A percentile compares a stretch with the other conserved stretches of the same genome.
phyloP scores from a whole-genome alignment of 2,329 filamentous ascomycete species.

The Aureobasidium subglaciale region DNA sequence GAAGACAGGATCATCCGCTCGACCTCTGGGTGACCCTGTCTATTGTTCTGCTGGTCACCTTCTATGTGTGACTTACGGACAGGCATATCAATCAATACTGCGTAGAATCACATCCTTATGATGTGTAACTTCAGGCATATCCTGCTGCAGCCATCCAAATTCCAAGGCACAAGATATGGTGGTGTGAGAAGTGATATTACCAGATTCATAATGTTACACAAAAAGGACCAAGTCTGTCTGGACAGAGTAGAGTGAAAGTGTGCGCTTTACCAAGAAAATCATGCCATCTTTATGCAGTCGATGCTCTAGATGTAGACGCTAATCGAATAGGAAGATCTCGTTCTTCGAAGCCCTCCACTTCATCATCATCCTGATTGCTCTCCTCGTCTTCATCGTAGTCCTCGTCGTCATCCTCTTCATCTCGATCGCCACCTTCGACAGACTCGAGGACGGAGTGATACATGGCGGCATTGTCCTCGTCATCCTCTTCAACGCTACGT shows the following conservation, averaged over 20 bases:
- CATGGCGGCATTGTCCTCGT: constrained; percentile 37
- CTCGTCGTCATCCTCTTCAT: constrained; percentile 20
- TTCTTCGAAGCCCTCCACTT: not conserved
- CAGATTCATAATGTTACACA: too few relatives aligned
- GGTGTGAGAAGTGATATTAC: too few relatives aligned
- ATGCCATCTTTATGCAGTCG: not conserved
- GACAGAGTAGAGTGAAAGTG: not conserved
- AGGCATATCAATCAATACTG: too few relatives aligned
- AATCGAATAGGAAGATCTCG: not conserved
- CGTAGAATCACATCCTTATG: too few relatives aligned
- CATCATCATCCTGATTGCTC: constrained; percentile 15
- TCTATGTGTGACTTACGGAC: too few relatives aligned
- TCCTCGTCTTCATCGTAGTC: constrained; percentile 20
- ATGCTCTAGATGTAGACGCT: not conserved
- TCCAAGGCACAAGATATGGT: too few relatives aligned
- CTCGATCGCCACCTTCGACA: constrained; percentile 37
- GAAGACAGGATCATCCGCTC: too few relatives aligned
- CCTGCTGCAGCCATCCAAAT: too few relatives aligned
- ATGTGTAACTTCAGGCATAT: too few relatives aligned
- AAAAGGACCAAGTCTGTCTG: too few relatives aligned
- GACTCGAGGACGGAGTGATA: constrained; percentile 45
- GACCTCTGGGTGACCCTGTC: too few relatives aligned
- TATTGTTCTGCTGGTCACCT: too few relatives aligned
- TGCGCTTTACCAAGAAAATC: not conserved
- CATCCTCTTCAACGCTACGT: constrained; percentile 35